Percentiles rank a stretch among this genome's conserved stretches.
phyloP scores from a whole-genome alignment of 768 basidiomycete species.

The Mycena indigotica region DNA sequence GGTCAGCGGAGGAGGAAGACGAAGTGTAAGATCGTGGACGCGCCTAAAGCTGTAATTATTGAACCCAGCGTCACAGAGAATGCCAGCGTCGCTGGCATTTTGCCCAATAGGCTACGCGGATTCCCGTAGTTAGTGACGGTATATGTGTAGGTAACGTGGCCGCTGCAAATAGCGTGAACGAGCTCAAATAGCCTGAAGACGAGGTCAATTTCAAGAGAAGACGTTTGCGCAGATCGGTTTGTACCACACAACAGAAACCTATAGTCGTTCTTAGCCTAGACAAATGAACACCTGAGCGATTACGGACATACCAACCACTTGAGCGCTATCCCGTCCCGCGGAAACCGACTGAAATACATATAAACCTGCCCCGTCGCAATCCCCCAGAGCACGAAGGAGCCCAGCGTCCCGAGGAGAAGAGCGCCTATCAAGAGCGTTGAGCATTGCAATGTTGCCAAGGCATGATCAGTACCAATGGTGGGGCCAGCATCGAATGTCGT shows the following conservation, averaged over 20 bases:
- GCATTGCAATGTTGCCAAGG: background rate
- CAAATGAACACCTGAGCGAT: background rate
- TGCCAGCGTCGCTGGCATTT: background rate
- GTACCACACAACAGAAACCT: conserved; percentile 6
- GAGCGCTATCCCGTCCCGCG: background rate
- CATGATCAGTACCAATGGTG: background rate
- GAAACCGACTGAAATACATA: background rate
- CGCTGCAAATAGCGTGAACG: background rate
- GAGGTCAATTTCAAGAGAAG: background rate
- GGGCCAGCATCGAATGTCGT: background rate
- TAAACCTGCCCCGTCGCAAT: background rate
- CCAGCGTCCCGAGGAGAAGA: background rate
- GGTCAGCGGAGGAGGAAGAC: background rate
- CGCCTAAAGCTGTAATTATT: background rate
- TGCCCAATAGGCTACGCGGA: background rate
- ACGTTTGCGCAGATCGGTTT: background rate
- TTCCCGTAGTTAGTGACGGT: background rate
- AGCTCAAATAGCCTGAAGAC: background rate
- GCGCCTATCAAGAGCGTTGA: background rate
- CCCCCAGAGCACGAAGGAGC: background rate
- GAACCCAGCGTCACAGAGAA: background rate
- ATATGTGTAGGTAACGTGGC: background rate
- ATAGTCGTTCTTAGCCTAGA: background rate
- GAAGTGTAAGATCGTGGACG: background rate
- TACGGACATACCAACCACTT: background rate